Percentiles rank a stretch among this genome's conserved stretches.
These are phyloP conservation scores for Phylloboletellus chloephorus DNA, from an alignment of 1,284 basidiomycete genomes.

Conservation along the genomic window DNA sequence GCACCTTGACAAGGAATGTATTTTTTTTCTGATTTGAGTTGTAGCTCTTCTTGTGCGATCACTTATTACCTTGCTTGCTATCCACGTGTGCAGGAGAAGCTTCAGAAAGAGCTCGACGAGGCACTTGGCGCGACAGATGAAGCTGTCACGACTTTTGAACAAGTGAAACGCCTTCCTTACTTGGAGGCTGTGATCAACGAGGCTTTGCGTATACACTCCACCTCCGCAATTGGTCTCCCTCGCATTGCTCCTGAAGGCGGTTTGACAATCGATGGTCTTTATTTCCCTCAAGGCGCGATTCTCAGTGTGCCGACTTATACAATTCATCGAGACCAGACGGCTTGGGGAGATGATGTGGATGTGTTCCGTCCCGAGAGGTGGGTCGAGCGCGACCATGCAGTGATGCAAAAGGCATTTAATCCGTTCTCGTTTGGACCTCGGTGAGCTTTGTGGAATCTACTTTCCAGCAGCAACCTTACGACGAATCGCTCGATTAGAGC, in stretches of 20 bases:
- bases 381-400: slow-evolving; percentile 60
- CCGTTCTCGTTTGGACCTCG: slow-evolving; percentile 68
- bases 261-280: slow-evolving; percentile 50
- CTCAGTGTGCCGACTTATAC: slow-evolving; percentile 74
- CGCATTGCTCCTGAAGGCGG: slow-evolving; percentile 69
- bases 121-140: slow-evolving; percentile 59
- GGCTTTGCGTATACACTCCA: slow-evolving; percentile 76
- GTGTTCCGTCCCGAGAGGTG: slow-evolving; percentile 77
- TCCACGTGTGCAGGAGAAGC: slow-evolving; percentile 60
- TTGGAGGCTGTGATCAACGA: slow-evolving; percentile 83
- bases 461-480: slow-evolving; percentile 1
- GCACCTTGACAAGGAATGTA: background rate
- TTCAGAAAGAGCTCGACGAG: slow-evolving; percentile 79
- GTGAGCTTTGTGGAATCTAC: slow-evolving; percentile 28
- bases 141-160: slow-evolving; percentile 47
- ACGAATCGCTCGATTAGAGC: slow-evolving; percentile 37
- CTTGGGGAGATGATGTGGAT: slow-evolving; percentile 79
- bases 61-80: slow-evolving; percentile 75
- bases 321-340: slow-evolving; percentile 62
- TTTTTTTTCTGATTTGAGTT: slow-evolving; percentile 1
- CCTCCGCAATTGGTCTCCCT: slow-evolving; percentile 77
- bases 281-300: slow-evolving; percentile 68
- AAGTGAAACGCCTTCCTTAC: slow-evolving; percentile 67
- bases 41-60: slow-evolving; percentile 76
- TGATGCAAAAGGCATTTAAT: slow-evolving; percentile 68